Evolutionary conservation across 352 stramenopile species (phyloP).

Genomic region (Thraustochytrium striatum): DNA sequence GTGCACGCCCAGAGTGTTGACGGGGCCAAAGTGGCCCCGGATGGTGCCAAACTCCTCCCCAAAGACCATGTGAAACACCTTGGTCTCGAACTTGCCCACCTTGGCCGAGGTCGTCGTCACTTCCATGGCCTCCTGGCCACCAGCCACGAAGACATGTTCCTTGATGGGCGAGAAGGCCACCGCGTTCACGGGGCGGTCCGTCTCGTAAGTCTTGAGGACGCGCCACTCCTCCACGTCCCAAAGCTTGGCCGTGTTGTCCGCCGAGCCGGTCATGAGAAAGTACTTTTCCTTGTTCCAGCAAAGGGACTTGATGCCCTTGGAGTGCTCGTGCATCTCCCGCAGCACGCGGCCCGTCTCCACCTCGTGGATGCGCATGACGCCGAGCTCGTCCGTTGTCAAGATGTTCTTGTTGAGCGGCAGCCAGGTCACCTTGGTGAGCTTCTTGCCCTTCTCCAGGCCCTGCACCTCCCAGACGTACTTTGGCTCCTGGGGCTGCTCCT

Average conservation of each 20-base stretch:
- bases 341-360: constrained; percentile 42
- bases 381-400: constrained; percentile 26
- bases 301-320: constrained; percentile 93
- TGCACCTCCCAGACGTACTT: constrained; percentile 45
- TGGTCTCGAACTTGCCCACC: constrained; percentile 87
- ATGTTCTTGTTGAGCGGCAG: constrained; percentile 68
- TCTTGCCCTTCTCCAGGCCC: constrained; percentile 58
- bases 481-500: constrained; percentile 55
- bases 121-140: constrained; percentile 96
- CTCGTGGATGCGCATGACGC: constrained; percentile 36
- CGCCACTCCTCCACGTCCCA: constrained; percentile 87
- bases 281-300: constrained; percentile 94
- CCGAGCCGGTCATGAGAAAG: constrained; percentile 90
- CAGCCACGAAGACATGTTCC: constrained; percentile 86
- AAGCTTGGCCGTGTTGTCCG: constrained; percentile 94
- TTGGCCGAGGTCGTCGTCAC: constrained; percentile 83
- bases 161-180: constrained; percentile 93
- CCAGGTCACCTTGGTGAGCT: constrained; percentile 73
- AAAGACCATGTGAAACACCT: constrained; percentile 98
- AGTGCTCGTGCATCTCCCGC: constrained; percentile 67
- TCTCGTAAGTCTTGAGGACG: constrained; percentile 96
- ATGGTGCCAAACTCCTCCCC: constrained; percentile 96
- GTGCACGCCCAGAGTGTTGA: constrained; percentile 97
- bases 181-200: constrained; percentile 96
- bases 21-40: constrained; percentile 98